phyloP scores from a whole-genome alignment of 1,284 basidiomycete genomes.

The Ganoderma meredithae region DNA sequence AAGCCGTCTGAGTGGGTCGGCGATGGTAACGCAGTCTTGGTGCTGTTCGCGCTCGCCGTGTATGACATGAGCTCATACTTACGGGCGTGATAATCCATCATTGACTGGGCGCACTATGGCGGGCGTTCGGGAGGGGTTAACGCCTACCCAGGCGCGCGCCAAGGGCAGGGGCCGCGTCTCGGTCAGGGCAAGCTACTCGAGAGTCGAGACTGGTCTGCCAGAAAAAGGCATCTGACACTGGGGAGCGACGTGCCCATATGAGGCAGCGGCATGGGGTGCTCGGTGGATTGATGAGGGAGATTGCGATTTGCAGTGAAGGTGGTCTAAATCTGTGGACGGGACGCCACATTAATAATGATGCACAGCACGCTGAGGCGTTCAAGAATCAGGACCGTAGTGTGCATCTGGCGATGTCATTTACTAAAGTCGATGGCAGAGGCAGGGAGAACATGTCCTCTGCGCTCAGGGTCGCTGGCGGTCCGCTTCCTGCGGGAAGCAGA shows the following conservation, averaged over 20 bases:
- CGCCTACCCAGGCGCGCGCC: not conserved
- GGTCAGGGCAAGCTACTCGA: not conserved
- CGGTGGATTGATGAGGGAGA: not conserved
- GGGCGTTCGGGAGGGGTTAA: constrained; percentile 1
- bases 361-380: constrained; percentile 1
- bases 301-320: not conserved
- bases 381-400: not conserved
- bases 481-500: not conserved
- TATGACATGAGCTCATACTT: not conserved
- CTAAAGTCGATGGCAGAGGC: not conserved
- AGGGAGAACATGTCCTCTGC: not conserved
- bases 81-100: constrained; percentile 1
- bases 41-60: not conserved
- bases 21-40: not conserved
- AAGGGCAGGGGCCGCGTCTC: not conserved
- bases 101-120: not conserved
- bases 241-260: not conserved
- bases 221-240: not conserved
- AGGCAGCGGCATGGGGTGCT: not conserved
- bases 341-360: constrained; percentile 22
- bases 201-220: not conserved
- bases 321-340: not conserved
- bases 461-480: constrained; percentile 4
- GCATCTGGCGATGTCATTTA: not conserved
- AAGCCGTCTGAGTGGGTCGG: constrained; percentile 8